Evolutionary conservation across 257 asterid genomes (phyloP).

Genomic region (Solanum pennellii): DNA sequence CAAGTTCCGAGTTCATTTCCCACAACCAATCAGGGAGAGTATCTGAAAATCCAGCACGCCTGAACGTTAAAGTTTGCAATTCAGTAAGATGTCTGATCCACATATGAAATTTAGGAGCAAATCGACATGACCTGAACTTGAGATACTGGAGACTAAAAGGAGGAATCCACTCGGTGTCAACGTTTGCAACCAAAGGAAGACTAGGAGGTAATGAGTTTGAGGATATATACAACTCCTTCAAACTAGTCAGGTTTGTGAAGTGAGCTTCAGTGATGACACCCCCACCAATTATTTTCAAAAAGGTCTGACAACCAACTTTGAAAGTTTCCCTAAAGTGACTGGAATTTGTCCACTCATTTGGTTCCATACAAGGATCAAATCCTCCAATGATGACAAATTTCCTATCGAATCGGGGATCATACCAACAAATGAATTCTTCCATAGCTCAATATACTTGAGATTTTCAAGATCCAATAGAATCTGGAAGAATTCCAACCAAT

Average conservation of each 20-base stretch:
- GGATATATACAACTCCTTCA: neutral
- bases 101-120: neutral
- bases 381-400: neutral
- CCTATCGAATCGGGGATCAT: neutral
- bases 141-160: neutral
- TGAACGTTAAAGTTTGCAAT: neutral
- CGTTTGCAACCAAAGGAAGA: neutral
- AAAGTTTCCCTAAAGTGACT: neutral
- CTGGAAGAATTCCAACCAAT: neutral
- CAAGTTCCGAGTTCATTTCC: neutral
- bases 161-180: neutral
- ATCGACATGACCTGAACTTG: neutral
- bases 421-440: neutral
- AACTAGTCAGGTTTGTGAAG: neutral
- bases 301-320: neutral
- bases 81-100: neutral
- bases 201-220: neutral
- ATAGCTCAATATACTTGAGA: neutral
- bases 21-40: neutral
- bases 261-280: neutral
- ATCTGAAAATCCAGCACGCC: neutral
- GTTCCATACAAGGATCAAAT: neutral
- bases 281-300: neutral
- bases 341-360: neutral
- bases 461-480: neutral